These are phyloP conservation scores for Blepharisma undulans DNA, from an alignment of 169 alveolate species.

Conservation along the genomic window DNA sequence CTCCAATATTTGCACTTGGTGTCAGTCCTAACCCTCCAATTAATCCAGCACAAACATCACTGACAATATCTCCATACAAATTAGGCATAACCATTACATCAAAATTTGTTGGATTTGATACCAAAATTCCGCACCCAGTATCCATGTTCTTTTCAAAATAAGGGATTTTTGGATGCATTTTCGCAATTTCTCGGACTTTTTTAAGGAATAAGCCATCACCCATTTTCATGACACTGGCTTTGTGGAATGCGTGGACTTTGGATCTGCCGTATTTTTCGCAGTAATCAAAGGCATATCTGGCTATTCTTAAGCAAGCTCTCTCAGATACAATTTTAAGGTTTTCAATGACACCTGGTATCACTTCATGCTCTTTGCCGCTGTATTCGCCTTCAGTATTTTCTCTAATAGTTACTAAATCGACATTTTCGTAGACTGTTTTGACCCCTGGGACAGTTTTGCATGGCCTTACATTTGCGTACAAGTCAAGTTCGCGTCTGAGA, in stretches of 20 bases:
- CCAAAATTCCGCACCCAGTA: conserved; percentile 63
- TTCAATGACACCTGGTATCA: conserved; percentile 72
- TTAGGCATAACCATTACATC: conserved; percentile 75
- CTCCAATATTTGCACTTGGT: conserved; percentile 69
- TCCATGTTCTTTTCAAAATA: conserved; percentile 73
- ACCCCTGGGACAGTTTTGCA: conserved; percentile 61
- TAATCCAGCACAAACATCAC: conserved; percentile 54
- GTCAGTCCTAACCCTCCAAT: conserved; percentile 73
- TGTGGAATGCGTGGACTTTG: conserved; percentile 73
- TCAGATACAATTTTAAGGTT: conserved; percentile 60
- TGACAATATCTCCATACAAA: conserved; percentile 64
- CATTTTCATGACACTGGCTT: conserved; percentile 70
- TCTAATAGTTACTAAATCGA: conserved; percentile 63
- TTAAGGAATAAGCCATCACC: conserved; percentile 65
- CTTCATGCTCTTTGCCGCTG: conserved; percentile 72
- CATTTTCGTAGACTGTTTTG: conserved; percentile 50
- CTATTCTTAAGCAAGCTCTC: conserved; percentile 52
- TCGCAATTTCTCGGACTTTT: conserved; percentile 68
- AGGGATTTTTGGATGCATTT: conserved; percentile 54
- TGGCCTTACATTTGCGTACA: conserved; percentile 59
- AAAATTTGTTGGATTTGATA: conserved; percentile 55
- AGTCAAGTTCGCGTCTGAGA: conserved; percentile 36
- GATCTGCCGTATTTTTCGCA: conserved; percentile 59
- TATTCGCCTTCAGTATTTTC: conserved; percentile 77
- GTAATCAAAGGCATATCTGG: conserved; percentile 71